A percentile compares a stretch with the other conserved stretches of the same genome.
Evolutionary conservation across 257 asterid species (phyloP).

Genomic region (Fraxinus anomala): DNA sequence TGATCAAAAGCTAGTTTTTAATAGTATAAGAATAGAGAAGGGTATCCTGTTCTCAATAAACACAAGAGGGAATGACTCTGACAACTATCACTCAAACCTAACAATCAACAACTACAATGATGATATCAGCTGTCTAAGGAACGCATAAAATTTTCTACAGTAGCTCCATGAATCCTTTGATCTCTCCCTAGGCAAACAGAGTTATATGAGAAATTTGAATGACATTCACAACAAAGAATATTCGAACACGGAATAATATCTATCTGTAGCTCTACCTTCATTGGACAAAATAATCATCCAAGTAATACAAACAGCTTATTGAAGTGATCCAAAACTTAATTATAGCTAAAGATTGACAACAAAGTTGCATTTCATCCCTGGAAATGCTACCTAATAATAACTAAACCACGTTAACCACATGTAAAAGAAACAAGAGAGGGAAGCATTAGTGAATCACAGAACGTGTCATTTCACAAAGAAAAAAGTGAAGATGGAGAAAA

Average conservation of each 20-base stretch:
- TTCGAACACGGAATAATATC: not conserved
- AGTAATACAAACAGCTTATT: not conserved
- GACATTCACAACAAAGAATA: slow-evolving; percentile 1
- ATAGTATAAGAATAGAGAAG: not conserved
- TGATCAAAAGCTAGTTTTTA: not conserved
- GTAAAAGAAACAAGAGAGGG: not conserved
- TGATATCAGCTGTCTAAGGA: not conserved
- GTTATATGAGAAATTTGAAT: not conserved
- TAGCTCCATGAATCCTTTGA: not conserved
- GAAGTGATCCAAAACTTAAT: not conserved
- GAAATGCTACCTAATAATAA: not conserved
- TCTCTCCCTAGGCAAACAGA: not conserved
- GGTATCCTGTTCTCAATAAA: not conserved
- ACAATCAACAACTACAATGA: not conserved
- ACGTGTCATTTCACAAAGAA: not conserved
- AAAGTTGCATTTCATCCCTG: not conserved
- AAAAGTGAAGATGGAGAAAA: not conserved
- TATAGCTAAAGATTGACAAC: not conserved
- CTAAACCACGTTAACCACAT: not conserved
- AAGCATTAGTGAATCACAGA: not conserved
- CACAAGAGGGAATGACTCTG: not conserved
- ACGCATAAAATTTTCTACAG: not conserved
- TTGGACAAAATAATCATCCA: not conserved
- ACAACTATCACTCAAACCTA: not conserved
- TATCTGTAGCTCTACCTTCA: not conserved